Percentiles rank a stretch among this genome's conserved stretches.
Evolutionary conservation across 768 basidiomycete genomes (phyloP).

Genomic region (Rhodotorula babjevae): DNA sequence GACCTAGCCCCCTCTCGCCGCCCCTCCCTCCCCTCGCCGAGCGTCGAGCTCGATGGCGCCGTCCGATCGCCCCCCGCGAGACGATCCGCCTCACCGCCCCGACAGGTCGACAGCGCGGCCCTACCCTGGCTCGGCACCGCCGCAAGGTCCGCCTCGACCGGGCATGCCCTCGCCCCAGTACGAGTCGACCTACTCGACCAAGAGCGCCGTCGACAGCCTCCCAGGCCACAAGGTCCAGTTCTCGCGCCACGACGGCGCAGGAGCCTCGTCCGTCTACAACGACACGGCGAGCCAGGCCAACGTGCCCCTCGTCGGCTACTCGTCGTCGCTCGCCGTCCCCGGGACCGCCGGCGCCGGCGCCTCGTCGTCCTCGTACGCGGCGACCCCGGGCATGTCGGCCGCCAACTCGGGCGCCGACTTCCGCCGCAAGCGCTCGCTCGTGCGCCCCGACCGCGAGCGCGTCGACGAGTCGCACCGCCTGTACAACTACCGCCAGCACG

Average conservation of each 20-base stretch:
- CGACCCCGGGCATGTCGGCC: neutral
- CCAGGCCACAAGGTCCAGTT: constrained; percentile 16
- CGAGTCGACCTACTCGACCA: neutral
- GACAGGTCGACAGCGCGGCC: too few species aligned
- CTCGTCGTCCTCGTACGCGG: neutral
- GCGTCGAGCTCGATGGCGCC: neutral
- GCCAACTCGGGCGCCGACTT: constrained; percentile 43
- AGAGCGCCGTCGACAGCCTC: neutral
- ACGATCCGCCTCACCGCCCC: neutral
- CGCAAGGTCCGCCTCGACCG: too few species aligned
- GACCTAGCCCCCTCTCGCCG: too few species aligned
- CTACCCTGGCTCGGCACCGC: too few species aligned
- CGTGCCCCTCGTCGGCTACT: constrained; percentile 26
- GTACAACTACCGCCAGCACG: constrained; percentile 87
- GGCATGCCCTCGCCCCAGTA: neutral
- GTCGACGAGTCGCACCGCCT: constrained; percentile 89
- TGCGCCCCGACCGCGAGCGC: constrained; percentile 89
- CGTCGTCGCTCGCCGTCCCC: neutral
- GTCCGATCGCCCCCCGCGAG: neutral
- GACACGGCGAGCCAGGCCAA: constrained; percentile 15
- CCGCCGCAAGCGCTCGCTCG: constrained; percentile 81
- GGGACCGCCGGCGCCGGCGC: neutral
- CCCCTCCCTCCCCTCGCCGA: too few species aligned
- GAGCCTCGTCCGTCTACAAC: neutral
- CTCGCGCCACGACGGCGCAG: neutral